Evolutionary conservation across 345 rosid species (phyloP), one percentile per base, ranked within the genome.

Genomic region (Eucalyptus cladocalyx): DNA sequence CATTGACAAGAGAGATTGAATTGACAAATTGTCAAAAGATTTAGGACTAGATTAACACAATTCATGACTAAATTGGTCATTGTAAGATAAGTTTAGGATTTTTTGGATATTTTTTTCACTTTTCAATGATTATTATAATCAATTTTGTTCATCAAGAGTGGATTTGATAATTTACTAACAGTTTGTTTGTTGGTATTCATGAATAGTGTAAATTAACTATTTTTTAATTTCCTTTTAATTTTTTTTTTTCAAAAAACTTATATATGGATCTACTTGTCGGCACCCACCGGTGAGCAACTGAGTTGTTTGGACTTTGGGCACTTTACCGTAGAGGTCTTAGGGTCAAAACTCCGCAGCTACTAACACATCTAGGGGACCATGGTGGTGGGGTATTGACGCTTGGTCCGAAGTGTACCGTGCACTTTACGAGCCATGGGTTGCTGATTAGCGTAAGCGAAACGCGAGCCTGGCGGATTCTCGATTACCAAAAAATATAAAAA

Each of bases 381-480:
- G 17, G 51, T 49, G 51, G 51, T 49, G 51, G 51, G 17, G 3
- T 49, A 49, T 49, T 49, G 51, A 14, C 3, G 17, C 51, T 49
- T 49, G 1, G 17, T 49, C 17, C 17, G 16, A 49, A 49, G 51
- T 49, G 51, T 14, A 49, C 51, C 16, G 6, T 48, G 50, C 16
- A 48, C 50, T 48, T 0, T 48, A 48, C 6, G 6, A 2, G 50
- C 6, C 51, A 1, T 49, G 51, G 51, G 17, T 49, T 49, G 17
- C 51, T 3, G 0, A 49, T 49, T 14, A 49, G 17, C 6, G 51
- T 49, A 49, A 49, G 51, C 0, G 17, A 49, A 49, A 49, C 1
- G 3, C 17, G 6, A 5, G 51, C 51, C 1, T 1, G 3, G 0
- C 6, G 0, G 17, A 49, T 14, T 14, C 51, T 49, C 0, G 1